phyloP scores from a whole-genome alignment of 202 grass and related monocot species.

The Brachypodium distachyon region DNA sequence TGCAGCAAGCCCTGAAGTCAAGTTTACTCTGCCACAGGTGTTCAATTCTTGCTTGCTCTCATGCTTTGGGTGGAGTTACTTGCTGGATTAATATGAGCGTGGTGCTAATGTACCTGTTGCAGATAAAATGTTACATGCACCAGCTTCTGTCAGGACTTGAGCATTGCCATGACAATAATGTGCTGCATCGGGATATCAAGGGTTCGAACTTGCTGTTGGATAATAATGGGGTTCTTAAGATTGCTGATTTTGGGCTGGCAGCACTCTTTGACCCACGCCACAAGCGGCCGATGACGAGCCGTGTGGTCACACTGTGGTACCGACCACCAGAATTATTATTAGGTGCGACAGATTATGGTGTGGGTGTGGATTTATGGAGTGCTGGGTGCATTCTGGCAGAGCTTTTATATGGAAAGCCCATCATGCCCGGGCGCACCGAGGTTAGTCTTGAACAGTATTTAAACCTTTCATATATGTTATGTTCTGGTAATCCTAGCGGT shows the following conservation, averaged over 20 bases:
- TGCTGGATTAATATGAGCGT: not conserved
- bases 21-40: slow-evolving; percentile 77
- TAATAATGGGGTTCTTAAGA: slow-evolving; percentile 52
- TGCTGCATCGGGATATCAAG: slow-evolving; percentile 57
- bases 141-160: slow-evolving; percentile 49
- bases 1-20: slow-evolving; percentile 39
- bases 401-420: slow-evolving; percentile 48
- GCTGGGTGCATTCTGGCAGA: slow-evolving; percentile 61
- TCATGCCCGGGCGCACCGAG: slow-evolving; percentile 56
- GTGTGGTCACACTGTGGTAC: slow-evolving; percentile 57
- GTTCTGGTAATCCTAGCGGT: not conserved
- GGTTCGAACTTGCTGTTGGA: slow-evolving; percentile 52
- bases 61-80: not conserved
- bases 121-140: slow-evolving; percentile 57
- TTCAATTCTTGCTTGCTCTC: not conserved
- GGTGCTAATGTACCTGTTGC: not conserved
- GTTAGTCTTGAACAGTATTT: slow-evolving; percentile 5
- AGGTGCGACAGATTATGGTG: slow-evolving; percentile 48
- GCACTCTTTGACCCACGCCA: slow-evolving; percentile 33
- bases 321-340: slow-evolving; percentile 47
- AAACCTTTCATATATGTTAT: not conserved
- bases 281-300: slow-evolving; percentile 45
- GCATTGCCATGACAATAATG: slow-evolving; percentile 45
- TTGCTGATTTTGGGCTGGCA: slow-evolving; percentile 49
- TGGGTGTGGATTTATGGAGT: slow-evolving; percentile 52